Evolutionary conservation across 768 basidiomycete genomes (phyloP), one percentile per base, ranked within the genome.

Genomic region (Hemileccinum impolitum): DNA sequence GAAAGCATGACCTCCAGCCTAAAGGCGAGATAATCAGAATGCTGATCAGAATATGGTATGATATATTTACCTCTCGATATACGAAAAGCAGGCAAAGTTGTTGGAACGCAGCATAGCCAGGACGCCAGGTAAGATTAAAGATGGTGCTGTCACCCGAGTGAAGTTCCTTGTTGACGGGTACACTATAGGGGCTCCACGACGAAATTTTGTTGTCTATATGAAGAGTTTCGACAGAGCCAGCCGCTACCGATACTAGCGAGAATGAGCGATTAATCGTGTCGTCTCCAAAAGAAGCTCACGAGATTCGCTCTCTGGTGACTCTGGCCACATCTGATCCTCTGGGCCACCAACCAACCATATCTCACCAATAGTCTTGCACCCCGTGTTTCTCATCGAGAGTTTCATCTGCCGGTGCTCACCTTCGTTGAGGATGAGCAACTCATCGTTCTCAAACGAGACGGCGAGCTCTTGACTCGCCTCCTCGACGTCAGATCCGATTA

Each of bases 311-410:
- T 69, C 71, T 19, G 56, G 42, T 19, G 52, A 52, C 34, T 55
- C 64, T 2, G 84, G 46, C 80, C 80, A 84, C n/a, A 88, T 59
- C 54, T 79, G 83, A 57, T 87, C 85, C 15, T 80, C 78, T 18
- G 72, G 62, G 25, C 77, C 82, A 40, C 75, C 56, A 3, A 91
- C 70, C 53, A 87, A 64, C 87, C 88, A 88, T n/a, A 91, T 56
- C 51, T 91, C 88, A 11, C 67, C 68, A 21, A 94, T 76, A 14
- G 74, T 65, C 28, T 70, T 72, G 10, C 69, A 70, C 0, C 94
- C 93, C 7, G 72, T 64, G 62, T 95, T 96, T 19, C 71, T 76
- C 38, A 95, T 63, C 72, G 73, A 77, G 19, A 94, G 48, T 26
- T 61, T 68, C 63, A 82, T 70, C 6, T 68, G 52, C 54, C 74